Evolutionary conservation across 345 rosid genomes (phyloP).

Genomic region (Theobroma cacao): DNA sequence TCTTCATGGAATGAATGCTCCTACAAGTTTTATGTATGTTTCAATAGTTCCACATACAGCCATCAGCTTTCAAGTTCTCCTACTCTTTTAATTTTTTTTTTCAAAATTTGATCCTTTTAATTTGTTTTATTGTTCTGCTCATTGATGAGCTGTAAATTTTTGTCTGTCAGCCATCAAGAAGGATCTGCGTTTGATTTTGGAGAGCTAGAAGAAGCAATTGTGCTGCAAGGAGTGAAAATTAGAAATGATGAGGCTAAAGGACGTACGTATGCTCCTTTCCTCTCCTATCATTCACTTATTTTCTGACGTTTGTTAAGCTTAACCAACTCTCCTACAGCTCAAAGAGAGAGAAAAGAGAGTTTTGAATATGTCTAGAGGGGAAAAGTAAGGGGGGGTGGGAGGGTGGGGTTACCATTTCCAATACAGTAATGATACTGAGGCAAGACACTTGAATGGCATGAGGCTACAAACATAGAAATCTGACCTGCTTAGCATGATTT

Average conservation of each 20-base stretch:
- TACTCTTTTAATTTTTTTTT: neutral
- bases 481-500: slow-evolving; percentile 37
- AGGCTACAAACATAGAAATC: slow-evolving; percentile 54
- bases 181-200: slow-evolving; percentile 92
- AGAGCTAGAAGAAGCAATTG: slow-evolving; percentile 97
- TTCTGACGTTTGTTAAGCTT: slow-evolving; percentile 59
- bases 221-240: slow-evolving; percentile 76
- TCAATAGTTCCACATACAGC: neutral
- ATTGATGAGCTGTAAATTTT: neutral
- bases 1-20: slow-evolving; percentile 65
- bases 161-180: slow-evolving; percentile 61
- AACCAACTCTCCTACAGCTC: slow-evolving; percentile 39
- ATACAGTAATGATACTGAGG: slow-evolving; percentile 59
- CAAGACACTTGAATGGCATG: slow-evolving; percentile 63
- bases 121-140: neutral
- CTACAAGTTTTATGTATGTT: slow-evolving; percentile 67
- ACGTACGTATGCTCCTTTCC: slow-evolving; percentile 55
- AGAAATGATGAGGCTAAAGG: slow-evolving; percentile 80
- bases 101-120: neutral
- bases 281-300: slow-evolving; percentile 22
- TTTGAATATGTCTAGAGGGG: slow-evolving; percentile 50
- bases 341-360: slow-evolving; percentile 21
- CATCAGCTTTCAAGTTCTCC: neutral
- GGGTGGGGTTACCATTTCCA: slow-evolving; percentile 45
- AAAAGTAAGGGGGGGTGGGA: slow-evolving; percentile 12